These are phyloP conservation scores for Aquilaria malaccensis DNA, from an alignment of 345 rosid species.

Conservation along the genomic window DNA sequence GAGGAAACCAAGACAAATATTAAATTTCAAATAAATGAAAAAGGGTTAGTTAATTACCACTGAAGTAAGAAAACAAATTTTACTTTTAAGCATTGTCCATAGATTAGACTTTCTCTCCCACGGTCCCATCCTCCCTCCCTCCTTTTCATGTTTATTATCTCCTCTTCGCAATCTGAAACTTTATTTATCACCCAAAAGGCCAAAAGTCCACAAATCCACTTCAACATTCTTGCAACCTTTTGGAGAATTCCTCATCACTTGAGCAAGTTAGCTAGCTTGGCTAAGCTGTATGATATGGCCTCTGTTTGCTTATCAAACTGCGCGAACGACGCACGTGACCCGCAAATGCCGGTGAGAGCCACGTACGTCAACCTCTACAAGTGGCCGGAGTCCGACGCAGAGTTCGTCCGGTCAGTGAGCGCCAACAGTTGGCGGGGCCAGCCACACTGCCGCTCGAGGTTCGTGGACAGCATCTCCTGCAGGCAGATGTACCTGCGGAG, in stretches of 20 bases:
- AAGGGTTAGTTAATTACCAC: too few species aligned
- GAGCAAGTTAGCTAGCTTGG: not conserved
- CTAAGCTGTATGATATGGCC: conserved; percentile 25
- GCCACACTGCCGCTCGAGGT: conserved; percentile 27
- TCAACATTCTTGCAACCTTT: not conserved
- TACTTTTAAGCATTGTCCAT: not conserved
- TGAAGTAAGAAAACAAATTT: not conserved
- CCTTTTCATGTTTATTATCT: not conserved
- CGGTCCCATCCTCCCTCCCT: not conserved
- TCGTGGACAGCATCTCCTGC: conserved; percentile 79
- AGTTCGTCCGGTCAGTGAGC: conserved; percentile 44
- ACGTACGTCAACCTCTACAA: conserved; percentile 61
- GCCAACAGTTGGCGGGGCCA: conserved; percentile 16
- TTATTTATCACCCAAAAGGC: not conserved
- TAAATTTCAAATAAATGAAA: too few species aligned
- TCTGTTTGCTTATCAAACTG: conserved; percentile 80
- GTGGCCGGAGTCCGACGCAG: conserved; percentile 79
- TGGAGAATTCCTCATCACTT: not conserved
- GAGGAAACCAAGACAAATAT: too few species aligned
- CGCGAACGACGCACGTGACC: conserved; percentile 58
- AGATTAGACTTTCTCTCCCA: conserved; percentile 1
- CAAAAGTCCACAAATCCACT: not conserved
- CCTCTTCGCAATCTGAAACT: not conserved
- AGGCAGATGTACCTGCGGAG: conserved; percentile 80
- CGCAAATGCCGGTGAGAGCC: conserved; percentile 53